Evolutionary conservation across 164 flowering plant genomes (phyloP).

Genomic region (Malania oleifera): DNA sequence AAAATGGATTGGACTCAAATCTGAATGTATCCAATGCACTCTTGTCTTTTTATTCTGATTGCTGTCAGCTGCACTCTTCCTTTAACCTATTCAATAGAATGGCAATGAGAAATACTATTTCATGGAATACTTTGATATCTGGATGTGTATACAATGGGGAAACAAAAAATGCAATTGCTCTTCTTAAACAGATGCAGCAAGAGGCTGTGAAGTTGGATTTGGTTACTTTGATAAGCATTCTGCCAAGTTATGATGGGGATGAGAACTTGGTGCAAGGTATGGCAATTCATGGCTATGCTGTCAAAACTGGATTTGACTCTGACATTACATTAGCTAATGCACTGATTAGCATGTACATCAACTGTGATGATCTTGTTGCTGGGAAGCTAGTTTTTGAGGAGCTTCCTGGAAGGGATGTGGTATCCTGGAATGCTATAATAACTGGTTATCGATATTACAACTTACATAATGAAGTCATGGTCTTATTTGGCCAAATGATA

Average conservation of each 20-base stretch:
- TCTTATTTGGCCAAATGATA: constrained; percentile 35
- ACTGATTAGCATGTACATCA: constrained; percentile 52
- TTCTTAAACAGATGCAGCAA: constrained; percentile 42
- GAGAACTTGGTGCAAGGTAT: constrained; percentile 30
- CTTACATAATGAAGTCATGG: constrained; percentile 26
- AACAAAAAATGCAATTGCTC: constrained; percentile 10
- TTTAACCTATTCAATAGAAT: constrained; percentile 36
- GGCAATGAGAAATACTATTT: constrained; percentile 29
- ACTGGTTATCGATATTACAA: constrained; percentile 38
- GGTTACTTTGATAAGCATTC: constrained; percentile 44
- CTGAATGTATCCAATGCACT: constrained; percentile 45
- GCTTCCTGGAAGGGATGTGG: constrained; percentile 36
- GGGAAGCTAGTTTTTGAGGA: constrained; percentile 36
- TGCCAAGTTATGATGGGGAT: constrained; percentile 28
- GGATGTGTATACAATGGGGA: constrained; percentile 34
- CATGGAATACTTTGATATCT: constrained; percentile 60
- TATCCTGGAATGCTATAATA: constrained; percentile 63
- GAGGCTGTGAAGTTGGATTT: constrained; percentile 33
- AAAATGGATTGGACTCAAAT: constrained; percentile 26
- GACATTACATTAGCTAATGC: constrained; percentile 45
- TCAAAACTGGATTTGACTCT: constrained; percentile 29
- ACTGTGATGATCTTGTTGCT: constrained; percentile 37
- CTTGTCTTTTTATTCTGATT: constrained; percentile 40
- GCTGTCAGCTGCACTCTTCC: constrained; percentile 20
- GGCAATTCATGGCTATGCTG: constrained; percentile 40